These are phyloP conservation scores for Trichoderma reesei DNA, from an alignment of 495 filamentous ascomycete species.

Conservation along the genomic window DNA sequence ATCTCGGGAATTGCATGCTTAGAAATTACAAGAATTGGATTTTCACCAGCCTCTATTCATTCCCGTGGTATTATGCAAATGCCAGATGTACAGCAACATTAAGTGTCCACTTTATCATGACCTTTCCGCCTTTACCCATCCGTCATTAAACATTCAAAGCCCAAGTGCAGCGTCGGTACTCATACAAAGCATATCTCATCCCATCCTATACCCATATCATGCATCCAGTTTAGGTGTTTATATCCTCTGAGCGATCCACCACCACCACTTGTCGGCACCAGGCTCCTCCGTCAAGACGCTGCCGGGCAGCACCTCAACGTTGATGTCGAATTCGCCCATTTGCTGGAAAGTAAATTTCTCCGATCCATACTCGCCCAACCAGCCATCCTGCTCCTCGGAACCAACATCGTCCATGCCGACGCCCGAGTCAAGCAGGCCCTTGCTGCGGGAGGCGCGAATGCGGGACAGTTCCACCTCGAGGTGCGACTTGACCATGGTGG, in stretches of 20 bases:
- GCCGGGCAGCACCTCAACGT: slow-evolving; percentile 69
- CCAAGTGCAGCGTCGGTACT: neutral
- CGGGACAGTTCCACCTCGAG: slow-evolving; percentile 76
- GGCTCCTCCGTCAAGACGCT: slow-evolving; percentile 59
- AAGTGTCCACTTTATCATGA: neutral
- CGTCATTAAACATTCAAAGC: neutral
- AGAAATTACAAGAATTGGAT: neutral
- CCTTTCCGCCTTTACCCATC: neutral
- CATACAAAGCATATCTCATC: neutral
- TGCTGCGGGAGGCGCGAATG: slow-evolving; percentile 65
- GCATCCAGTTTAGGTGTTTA: slow-evolving; percentile 7
- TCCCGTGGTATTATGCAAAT: too few species aligned
- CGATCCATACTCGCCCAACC: slow-evolving; percentile 69
- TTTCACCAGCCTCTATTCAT: too few species aligned
- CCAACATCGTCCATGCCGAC: slow-evolving; percentile 46
- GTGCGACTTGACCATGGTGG: slow-evolving; percentile 59
- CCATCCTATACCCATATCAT: neutral
- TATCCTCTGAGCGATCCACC: slow-evolving; percentile 56
- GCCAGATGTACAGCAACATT: too few species aligned
- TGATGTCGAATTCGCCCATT: slow-evolving; percentile 72
- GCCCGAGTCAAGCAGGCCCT: slow-evolving; percentile 70
- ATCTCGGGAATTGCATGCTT: slow-evolving; percentile 8
- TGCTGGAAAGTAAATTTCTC: slow-evolving; percentile 68
- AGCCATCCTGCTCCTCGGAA: slow-evolving; percentile 63
- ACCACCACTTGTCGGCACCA: slow-evolving; percentile 72